These are phyloP conservation scores for Athelia sp. DNA, from an alignment of 1,284 basidiomycete genomes.

Conservation along the genomic window DNA sequence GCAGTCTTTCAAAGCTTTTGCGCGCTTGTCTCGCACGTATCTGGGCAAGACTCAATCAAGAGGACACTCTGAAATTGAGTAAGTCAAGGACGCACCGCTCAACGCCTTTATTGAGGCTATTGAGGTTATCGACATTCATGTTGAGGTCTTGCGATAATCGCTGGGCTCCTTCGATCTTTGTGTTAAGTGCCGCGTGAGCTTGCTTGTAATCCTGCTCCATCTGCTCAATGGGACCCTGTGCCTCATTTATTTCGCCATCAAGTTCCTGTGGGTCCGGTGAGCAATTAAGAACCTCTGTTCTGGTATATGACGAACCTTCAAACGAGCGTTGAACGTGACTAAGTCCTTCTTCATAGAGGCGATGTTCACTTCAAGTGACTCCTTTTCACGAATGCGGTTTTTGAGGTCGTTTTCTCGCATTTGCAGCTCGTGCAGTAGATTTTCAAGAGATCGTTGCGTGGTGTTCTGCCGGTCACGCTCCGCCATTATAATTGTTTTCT, in stretches of 20 bases:
- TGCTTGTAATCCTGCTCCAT: constrained; percentile 59
- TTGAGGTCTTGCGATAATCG: constrained; percentile 57
- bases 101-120: constrained; percentile 53
- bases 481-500: constrained; percentile 50
- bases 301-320: constrained; percentile 38
- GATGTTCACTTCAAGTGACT: constrained; percentile 56
- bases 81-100: constrained; percentile 44
- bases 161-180: constrained; percentile 49
- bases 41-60: constrained; percentile 44
- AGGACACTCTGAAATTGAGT: no score
- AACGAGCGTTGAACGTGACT: constrained; percentile 28
- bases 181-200: constrained; percentile 47
- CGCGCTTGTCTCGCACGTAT: constrained; percentile 70
- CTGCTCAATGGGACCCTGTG: constrained; percentile 62
- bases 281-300: constrained; percentile 2
- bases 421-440: constrained; percentile 56
- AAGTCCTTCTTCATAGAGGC: constrained; percentile 61
- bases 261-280: constrained; percentile 45
- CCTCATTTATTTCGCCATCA: constrained; percentile 58
- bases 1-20: constrained; percentile 59
- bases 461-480: constrained; percentile 69
- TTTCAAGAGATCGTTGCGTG: constrained; percentile 49
- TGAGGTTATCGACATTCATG: constrained; percentile 59
- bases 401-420: constrained; percentile 58
- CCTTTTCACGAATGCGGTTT: constrained; percentile 60